Base-by-base conservation (phyloP, 768 basidiomycete species). In the Fomitopsis pulvina region DNA sequence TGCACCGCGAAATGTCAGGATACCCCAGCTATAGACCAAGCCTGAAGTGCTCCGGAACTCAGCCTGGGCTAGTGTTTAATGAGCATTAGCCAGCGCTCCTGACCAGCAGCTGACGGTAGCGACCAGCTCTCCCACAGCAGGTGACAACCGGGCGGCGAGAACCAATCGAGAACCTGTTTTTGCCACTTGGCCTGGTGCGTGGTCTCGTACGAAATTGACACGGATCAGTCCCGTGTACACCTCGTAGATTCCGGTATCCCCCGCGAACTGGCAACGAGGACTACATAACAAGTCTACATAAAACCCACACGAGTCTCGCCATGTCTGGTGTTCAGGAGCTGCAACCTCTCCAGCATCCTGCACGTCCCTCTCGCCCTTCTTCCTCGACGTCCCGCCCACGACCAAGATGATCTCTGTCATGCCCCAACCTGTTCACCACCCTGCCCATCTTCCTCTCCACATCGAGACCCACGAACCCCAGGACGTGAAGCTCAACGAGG, bases 401-500 rank as follows among this genome's bases (percentile, higher is more conserved):
- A 24, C 46, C 54, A 60, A 30, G 53, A 64, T 70, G 60, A 60
- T 69, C 26, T 64, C 66, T 40, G 52, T 68, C 14, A 53, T 64
- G 50, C 57, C 66, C 38, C 40, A 51, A 53, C 47, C 50, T 56
- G 52, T 58, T 34, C 59, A 60, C 49, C 38, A 56, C 37, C 58
- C 61, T 18, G 34, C 34, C 34, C 59, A 60, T 52, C 38, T 58
- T 26, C 58, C 61, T 16, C 52, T 62, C 39, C 62, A 63, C 42
- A 52, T 60, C 48, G 60, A 62, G 43, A 38, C 48, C 10, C 50
- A 55, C 32, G 50, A 53, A 29, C 48, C 51, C 16, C 52, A 63
- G 51, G 60, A 63, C 37, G 59, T 62, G 25, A 57, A 66, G 47
- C 55, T 71, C 37, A 68, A 67, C 55, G 72, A 75, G 68, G 74